These are phyloP conservation scores for Exophiala viscosa DNA, from an alignment of 2,329 filamentous ascomycete species.

Conservation along the genomic window DNA sequence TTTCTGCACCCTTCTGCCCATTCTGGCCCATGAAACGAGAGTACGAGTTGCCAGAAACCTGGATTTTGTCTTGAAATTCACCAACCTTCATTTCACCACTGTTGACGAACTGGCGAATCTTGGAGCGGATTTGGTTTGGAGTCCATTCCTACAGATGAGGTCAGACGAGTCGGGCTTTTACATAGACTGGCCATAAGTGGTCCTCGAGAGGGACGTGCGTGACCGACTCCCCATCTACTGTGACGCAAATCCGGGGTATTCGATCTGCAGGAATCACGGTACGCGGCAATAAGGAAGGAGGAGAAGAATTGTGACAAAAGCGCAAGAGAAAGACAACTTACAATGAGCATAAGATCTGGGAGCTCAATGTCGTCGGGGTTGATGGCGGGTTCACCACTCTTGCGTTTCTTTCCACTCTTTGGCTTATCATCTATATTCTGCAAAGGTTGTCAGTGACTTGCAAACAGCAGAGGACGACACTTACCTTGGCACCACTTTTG, in stretches of 20 bases:
- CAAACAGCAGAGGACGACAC: neutral
- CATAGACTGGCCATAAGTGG: no score
- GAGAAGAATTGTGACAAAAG: neutral
- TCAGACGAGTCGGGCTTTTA: no score
- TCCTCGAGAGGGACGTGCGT: neutral
- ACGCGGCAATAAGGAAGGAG: neutral
- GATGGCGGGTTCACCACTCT: constrained; percentile 1
- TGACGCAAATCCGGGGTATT: neutral
- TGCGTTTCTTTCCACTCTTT: constrained; percentile 9
- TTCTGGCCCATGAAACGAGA: constrained; percentile 46
- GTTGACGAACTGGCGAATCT: constrained; percentile 43
- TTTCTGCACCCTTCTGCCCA: constrained; percentile 31
- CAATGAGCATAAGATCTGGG: neutral
- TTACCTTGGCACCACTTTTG: neutral
- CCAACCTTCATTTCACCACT: constrained; percentile 16
- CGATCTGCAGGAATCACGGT: neutral
- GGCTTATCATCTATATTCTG: neutral
- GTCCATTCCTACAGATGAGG: neutral
- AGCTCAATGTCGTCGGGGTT: constrained; percentile 3
- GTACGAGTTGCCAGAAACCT: constrained; percentile 31
- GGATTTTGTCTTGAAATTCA: constrained; percentile 8
- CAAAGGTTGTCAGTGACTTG: neutral
- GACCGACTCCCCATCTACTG: neutral
- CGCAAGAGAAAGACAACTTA: neutral
- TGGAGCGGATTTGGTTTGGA: constrained; percentile 37